Conservation (phyloP, 257 asterid genomes). For the Penstemon davidsonii region DNA sequence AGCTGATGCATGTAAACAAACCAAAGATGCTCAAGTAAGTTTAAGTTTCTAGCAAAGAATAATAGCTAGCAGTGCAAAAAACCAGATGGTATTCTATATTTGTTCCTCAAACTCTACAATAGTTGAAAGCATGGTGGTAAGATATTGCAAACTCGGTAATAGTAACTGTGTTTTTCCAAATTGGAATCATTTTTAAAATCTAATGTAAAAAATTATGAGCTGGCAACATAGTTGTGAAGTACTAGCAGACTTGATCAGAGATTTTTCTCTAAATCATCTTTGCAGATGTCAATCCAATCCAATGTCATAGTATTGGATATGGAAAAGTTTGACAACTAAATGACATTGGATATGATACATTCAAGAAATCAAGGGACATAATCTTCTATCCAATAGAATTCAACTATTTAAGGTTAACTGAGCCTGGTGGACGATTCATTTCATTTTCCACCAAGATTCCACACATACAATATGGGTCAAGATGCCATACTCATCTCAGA, state of each 20-base stretch:
- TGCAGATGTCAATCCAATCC: neutral
- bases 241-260: too few species aligned
- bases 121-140: neutral
- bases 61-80: neutral
- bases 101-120: neutral
- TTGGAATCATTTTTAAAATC: neutral
- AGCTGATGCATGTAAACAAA: conserved; percentile 20
- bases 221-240: neutral
- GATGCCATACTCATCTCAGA: neutral
- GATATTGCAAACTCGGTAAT: neutral
- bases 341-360: neutral
- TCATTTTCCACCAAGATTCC: neutral
- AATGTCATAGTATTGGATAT: neutral
- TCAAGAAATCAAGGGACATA: neutral
- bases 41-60: neutral
- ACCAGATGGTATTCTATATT: neutral
- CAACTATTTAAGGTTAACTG: neutral
- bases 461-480: neutral
- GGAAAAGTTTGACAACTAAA: neutral
- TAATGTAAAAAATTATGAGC: neutral
- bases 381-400: neutral
- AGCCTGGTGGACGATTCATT: neutral
- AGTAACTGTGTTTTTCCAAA: neutral
- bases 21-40: conserved; percentile 18
- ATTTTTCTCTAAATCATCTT: neutral